phyloP scores from a whole-genome alignment of 1,139 yeast genomes.

The Barnettozyma hawaiiensis region DNA sequence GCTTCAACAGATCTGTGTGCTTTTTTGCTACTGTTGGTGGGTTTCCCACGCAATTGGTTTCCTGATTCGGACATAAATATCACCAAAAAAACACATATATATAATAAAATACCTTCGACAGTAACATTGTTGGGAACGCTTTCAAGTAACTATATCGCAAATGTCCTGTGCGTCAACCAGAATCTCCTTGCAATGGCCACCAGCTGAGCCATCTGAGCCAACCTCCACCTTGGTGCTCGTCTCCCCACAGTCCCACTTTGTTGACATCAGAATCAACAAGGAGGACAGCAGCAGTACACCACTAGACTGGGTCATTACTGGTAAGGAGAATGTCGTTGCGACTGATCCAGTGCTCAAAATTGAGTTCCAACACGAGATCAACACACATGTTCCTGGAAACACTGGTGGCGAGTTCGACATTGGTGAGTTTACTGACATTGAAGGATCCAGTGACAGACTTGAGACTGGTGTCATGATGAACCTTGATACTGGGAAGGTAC shows the following conservation, averaged over 20 bases:
- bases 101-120: too few species aligned
- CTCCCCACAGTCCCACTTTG: conserved; percentile 31
- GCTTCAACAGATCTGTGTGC: too few species aligned
- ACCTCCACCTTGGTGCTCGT: conserved; percentile 49
- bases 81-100: too few species aligned
- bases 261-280: conserved; percentile 34
- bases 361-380: conserved; percentile 40
- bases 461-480: conserved; percentile 53
- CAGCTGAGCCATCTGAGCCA: conserved; percentile 38
- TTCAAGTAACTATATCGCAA: neutral
- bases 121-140: too few species aligned
- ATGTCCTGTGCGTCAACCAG: conserved; percentile 21
- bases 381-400: conserved; percentile 28
- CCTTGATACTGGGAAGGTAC: conserved; percentile 38
- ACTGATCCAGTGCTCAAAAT: conserved; percentile 20
- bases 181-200: conserved; percentile 49
- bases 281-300: conserved; percentile 24
- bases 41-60: conserved; percentile 1
- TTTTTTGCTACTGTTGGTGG: neutral
- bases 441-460: conserved; percentile 36
- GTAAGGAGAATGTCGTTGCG: conserved; percentile 30
- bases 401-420: conserved; percentile 33
- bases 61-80: neutral
- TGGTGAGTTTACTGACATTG: conserved; percentile 40
- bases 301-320: conserved; percentile 40